Base-by-base conservation (phyloP, 805 yeast species). In the Yamadazyma paraphyllophila region DNA sequence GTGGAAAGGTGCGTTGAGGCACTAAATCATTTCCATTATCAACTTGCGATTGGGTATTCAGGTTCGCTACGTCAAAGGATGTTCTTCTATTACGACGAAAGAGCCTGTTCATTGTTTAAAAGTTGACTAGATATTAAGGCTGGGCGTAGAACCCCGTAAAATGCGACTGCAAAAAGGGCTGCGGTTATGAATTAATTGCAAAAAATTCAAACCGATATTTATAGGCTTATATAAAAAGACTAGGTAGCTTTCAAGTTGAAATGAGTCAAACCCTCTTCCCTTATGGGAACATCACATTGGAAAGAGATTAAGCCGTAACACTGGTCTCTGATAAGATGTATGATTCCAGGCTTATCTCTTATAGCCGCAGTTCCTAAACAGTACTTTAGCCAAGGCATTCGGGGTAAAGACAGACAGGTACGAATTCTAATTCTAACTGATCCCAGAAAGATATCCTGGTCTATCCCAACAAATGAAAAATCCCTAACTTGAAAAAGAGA, bases 141-240 rank as follows among this genome's bases (percentile, higher is more conserved):
- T 29, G 31, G 7, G 31, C 31, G 13, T n/a, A 29, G n/a, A n/a
- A 29, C 13, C 13, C 31, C 13, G 13, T 29, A 7, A 36, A 16
- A n/a, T 13, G 40, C 40, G 40, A 37, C 15, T 36, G 39, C 39
- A 36, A 36, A 36, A 33, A 31, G 15, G 34, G 13, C 8, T 13
- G 8, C 2, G 14, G 13, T 20, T 29, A 11, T n/a, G 31, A n/a
- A 29, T 29, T 29, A n/a, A 29, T 29, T 29, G 31, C 31, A 29
- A 29, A 29, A 29, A 11, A 20, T 6, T 20, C 24, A 20, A 20
- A 3, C 13, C 11, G 13, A 5, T 29, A 29, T 11, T 29, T 4
- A 29, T 29, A 7, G 31, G 13, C 4, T 5, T 29, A 29, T n/a
- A 29, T 29, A 29, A 3, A 6, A 20, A 20, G 24, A 20, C 24